Evolutionary conservation across 129 eudicot genomes (phyloP).

Genomic region (Flaveria robusta): DNA sequence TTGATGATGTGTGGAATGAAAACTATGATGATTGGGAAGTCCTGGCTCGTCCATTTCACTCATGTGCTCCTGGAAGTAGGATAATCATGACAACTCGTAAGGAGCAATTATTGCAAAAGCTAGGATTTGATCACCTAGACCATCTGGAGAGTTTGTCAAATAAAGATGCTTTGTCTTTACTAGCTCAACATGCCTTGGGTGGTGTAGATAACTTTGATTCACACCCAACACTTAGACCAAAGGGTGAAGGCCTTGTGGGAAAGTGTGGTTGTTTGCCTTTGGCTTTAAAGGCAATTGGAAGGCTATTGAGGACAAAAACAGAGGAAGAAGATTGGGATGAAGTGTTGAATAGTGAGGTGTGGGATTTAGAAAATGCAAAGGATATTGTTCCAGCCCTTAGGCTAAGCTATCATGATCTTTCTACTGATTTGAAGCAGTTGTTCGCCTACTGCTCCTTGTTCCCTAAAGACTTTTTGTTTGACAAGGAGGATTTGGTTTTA

Average conservation of each 20-base stretch:
- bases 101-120: constrained; percentile 1
- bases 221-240: constrained; percentile 12
- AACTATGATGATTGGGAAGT: constrained; percentile 31
- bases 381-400: constrained; percentile 8
- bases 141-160: constrained; percentile 23
- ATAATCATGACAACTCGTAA: constrained; percentile 49
- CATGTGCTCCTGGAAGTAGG: constrained; percentile 45
- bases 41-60: constrained; percentile 27
- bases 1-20: constrained; percentile 56
- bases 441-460: constrained; percentile 15
- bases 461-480: constrained; percentile 13
- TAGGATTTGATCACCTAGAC: constrained; percentile 32
- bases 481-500: constrained; percentile 3
- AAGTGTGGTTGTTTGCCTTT: constrained; percentile 41
- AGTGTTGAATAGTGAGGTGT: not conserved
- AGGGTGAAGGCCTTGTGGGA: constrained; percentile 30
- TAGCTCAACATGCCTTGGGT: constrained; percentile 41
- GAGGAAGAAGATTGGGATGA: constrained; percentile 12
- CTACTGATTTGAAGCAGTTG: not conserved
- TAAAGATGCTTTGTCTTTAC: constrained; percentile 29
- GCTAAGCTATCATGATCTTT: constrained; percentile 8
- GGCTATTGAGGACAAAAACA: constrained; percentile 25
- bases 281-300: constrained; percentile 34
- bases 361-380: not conserved
- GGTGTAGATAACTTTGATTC: constrained; percentile 22